phyloP scores from a whole-genome alignment of 2,329 filamentous ascomycete genomes.

The Clonostachys sp. region DNA sequence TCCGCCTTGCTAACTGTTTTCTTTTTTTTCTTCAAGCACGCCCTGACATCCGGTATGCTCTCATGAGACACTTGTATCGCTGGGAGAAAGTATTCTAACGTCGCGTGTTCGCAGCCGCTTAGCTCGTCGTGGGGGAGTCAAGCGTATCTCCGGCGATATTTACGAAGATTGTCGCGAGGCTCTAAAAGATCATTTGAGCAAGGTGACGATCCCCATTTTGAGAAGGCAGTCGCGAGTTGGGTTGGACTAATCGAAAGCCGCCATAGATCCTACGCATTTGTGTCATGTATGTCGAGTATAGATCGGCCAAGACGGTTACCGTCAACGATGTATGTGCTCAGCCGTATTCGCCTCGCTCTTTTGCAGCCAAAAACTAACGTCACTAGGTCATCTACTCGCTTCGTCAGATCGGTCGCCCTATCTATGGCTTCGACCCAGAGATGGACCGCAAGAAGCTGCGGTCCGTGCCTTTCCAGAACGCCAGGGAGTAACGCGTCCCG shows the following conservation, averaged over 20 bases:
- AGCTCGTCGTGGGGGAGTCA: constrained; percentile 72
- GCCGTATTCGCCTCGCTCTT: not conserved
- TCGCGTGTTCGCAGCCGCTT: constrained; percentile 46
- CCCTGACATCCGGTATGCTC: constrained; percentile 43
- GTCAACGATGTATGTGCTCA: constrained; percentile 48
- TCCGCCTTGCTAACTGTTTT: not conserved
- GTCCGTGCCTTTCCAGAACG: no score
- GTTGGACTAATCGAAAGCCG: not conserved
- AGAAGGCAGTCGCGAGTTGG: not conserved
- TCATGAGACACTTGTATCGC: not conserved
- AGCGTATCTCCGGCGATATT: constrained; percentile 61
- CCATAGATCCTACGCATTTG: constrained; percentile 46
- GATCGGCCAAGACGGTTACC: constrained; percentile 57
- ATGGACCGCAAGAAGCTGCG: constrained; percentile 11
- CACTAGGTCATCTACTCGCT: constrained; percentile 50
- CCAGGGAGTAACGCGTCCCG: no score
- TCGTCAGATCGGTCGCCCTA: constrained; percentile 39
- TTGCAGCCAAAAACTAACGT: not conserved
- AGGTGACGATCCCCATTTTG: constrained; percentile 27
- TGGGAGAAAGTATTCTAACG: not conserved
- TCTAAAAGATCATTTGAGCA: constrained; percentile 42
- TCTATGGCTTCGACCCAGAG: constrained; percentile 54
- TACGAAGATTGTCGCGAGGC: constrained; percentile 57
- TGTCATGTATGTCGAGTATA: constrained; percentile 46
- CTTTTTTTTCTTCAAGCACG: not conserved